These are phyloP conservation scores for Saturnispora sanitii DNA, from an alignment of 805 yeast genomes.

Conservation along the genomic window DNA sequence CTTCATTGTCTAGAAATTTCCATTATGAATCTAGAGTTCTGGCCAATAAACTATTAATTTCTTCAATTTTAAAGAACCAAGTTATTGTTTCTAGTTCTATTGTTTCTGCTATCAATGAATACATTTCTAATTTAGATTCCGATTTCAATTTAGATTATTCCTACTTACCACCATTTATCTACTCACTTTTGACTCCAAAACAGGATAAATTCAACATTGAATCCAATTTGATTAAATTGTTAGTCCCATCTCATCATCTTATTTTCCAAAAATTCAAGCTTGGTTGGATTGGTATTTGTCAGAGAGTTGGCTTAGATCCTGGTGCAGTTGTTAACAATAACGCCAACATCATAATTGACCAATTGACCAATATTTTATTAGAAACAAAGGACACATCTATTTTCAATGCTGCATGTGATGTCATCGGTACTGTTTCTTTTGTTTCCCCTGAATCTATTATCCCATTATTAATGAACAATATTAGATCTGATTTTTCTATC, in stretches of 20 bases:
- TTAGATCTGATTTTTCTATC: constrained; percentile 35
- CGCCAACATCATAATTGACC: constrained; percentile 21
- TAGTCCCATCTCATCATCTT: constrained; percentile 37
- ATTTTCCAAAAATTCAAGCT: constrained; percentile 29
- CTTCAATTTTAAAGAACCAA: constrained; percentile 29
- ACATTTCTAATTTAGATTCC: constrained; percentile 9
- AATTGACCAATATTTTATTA: constrained; percentile 12
- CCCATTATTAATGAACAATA: constrained; percentile 36
- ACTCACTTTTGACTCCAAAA: constrained; percentile 27
- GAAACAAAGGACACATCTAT: constrained; percentile 18
- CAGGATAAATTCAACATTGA: constrained; percentile 11
- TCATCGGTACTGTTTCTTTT: constrained; percentile 43
- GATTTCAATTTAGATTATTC: constrained; percentile 20
- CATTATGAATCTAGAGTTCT: constrained; percentile 27
- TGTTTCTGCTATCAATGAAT: constrained; percentile 32
- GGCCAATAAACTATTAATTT: constrained; percentile 27
- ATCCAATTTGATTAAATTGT: constrained; percentile 29
- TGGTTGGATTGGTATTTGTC: constrained; percentile 74
- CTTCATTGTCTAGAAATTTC: constrained; percentile 34
- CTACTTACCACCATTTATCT: constrained; percentile 28
- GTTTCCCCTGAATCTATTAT: constrained; percentile 49
- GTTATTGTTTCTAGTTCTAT: constrained; percentile 34
- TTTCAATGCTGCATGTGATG: constrained; percentile 41
- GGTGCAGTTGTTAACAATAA: constrained; percentile 36
- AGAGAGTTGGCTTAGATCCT: constrained; percentile 54